phyloP scores from a whole-genome alignment of 2,329 filamentous ascomycete species.

The Colletotrichum aenigma region DNA sequence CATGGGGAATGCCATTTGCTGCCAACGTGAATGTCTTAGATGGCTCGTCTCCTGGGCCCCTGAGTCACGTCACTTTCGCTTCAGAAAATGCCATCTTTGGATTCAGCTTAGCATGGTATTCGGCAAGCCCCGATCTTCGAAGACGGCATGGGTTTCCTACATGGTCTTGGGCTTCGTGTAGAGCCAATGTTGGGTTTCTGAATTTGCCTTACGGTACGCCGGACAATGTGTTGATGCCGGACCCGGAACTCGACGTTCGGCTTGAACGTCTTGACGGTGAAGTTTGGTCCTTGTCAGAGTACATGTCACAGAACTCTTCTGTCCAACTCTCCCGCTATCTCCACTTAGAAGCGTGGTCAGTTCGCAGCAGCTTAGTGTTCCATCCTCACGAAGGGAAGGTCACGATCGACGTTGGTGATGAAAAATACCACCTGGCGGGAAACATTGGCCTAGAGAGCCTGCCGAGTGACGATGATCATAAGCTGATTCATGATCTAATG shows the following conservation, averaged over 20 bases:
- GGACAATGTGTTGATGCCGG: neutral
- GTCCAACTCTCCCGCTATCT: neutral
- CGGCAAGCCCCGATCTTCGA: neutral
- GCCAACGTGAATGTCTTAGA: neutral
- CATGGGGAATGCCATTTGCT: neutral
- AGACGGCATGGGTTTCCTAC: neutral
- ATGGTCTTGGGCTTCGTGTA: neutral
- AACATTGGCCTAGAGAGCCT: neutral
- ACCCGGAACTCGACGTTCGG: neutral
- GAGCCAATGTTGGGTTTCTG: neutral
- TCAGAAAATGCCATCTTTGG: neutral
- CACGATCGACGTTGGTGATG: neutral
- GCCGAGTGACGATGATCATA: neutral
- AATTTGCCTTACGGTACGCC: neutral
- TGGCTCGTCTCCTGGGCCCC: neutral
- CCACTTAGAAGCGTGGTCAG: neutral
- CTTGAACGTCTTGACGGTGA: neutral
- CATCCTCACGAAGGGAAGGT: neutral
- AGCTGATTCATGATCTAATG: neutral
- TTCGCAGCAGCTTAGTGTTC: neutral
- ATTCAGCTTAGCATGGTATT: neutral
- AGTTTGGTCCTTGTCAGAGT: neutral
- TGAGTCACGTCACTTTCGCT: neutral
- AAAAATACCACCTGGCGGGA: neutral
- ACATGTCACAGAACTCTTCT: neutral